Base-by-base conservation (phyloP, 139 green algal genomes). In the Auxenochlorella pyrenoidosa region DNA sequence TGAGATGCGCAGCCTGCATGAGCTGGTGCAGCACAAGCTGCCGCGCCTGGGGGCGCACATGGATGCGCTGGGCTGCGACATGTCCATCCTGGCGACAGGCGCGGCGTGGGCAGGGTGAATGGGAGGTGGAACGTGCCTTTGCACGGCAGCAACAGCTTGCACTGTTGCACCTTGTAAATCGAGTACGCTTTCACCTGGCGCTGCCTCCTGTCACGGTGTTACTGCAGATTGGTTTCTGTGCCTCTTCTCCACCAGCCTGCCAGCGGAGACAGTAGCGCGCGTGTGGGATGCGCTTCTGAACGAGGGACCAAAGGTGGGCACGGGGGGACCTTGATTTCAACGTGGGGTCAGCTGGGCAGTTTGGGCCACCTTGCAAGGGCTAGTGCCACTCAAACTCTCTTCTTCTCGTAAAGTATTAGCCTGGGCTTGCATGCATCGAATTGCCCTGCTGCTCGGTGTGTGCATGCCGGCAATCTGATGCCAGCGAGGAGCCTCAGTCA, bases 181-280 rank as follows among this genome's bases (percentile, higher is more conserved):
- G n/a, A n/a, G n/a, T n/a, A n/a, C n/a, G n/a, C n/a, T n/a, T 43
- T 38, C n/a, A 32, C 15, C 16, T 75, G 68, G 32, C 22, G 24
- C 2, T 36, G 63, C 63, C 22, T 10, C 63, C 51, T 26, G 34
- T 30, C 32, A 24, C 58, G 21, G 0, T 36, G 34, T 22, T 36
- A n/a, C 32, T 63, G 80, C 80, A 19, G 95, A 98, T 90, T 98
- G 95, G 95, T 97, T 95, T 87, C 89, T 97, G 47, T 97, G 95
- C 91, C 87, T 97, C 19, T 97, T 96, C 80, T 89, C 60, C 59
- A 97, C 94, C n/a, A 89, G 88, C 15, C 76, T 97, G 63, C 95
- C 95, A 2, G 71, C 87, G 16, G 85, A 89, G 91, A 94, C 90
- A 26, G 87, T 89, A 28, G 84, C 85, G 2, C 81, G 94, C 8